A percentile compares a stretch with the other conserved stretches of the same genome.
Conservation (phyloP, 768 basidiomycete species). For the Macrolepiota fuliginosa region DNA sequence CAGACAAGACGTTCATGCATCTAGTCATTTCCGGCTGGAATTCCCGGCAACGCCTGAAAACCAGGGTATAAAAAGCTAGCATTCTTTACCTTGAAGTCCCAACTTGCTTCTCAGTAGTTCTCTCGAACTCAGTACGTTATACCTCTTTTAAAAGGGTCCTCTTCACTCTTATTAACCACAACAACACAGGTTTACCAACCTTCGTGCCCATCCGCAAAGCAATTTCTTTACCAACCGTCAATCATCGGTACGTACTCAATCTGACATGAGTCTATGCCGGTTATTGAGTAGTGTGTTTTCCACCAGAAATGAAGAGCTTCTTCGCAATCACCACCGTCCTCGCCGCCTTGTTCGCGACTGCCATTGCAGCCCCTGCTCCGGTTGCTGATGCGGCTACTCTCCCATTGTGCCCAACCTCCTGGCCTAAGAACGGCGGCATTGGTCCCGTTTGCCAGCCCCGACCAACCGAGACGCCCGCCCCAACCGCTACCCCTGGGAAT, state of each 20-base stretch:
- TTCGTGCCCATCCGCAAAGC: not conserved
- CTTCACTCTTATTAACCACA: not conserved
- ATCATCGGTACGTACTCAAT: not conserved
- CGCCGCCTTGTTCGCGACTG: not conserved
- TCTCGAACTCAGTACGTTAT: not conserved
- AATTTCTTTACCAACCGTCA: not conserved
- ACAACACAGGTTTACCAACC: not conserved
- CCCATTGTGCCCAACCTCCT: not conserved
- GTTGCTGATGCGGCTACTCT: not conserved
- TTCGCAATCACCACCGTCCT: not conserved
- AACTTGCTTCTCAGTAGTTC: not conserved
- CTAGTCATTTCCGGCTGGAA: not conserved
- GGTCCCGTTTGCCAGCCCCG: slow-evolving; percentile 1
- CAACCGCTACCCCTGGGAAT: not conserved
- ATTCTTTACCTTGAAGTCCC: not conserved
- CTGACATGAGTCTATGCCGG: not conserved
- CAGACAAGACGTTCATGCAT: not conserved
- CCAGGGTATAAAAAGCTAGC: slow-evolving; percentile 1
- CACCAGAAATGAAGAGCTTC: slow-evolving; percentile 6
- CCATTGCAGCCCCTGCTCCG: not conserved
- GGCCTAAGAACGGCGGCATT: slow-evolving; percentile 4
- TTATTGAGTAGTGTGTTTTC: not conserved
- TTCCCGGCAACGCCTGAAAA: not conserved
- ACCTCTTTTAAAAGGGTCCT: not conserved
- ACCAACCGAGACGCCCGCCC: not conserved